Evolutionary conservation across 163 green algal species (phyloP), one percentile per base, ranked within the genome.

Genomic region (Picocystis sp.): DNA sequence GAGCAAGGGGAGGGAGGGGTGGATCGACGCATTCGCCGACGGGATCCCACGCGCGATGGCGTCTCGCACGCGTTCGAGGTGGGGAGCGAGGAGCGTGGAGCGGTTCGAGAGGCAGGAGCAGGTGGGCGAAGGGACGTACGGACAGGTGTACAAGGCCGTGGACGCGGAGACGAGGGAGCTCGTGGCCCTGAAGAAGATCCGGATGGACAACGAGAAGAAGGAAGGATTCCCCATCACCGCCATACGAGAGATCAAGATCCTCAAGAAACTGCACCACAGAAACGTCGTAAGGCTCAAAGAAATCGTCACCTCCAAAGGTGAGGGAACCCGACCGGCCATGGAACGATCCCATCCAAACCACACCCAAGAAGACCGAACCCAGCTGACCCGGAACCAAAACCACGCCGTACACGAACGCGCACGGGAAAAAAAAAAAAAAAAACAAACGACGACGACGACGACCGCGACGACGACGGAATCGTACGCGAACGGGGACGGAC

Each of bases 161-260:
- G 73, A 80, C 53, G 50, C 45, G 25, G 45, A 42, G 1, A 69
- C 56, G 0, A 29, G 50, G 1, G 64, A 80, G 22, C 55, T 74
- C 50, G 84, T 94, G n/a, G 90, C 90, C 0, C 55, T 95, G 19
- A 99, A 99, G 70, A 94, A 94, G 63, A 92, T 99, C 29, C 79
- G 86, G 17, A 95, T 97, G 87, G 90, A 99, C 65, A 97, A 86
- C 52, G 86, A 97, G 63, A 96, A 95, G 66, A 90, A 93, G 55
- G 68, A 84, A 73, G 82, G 86, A 23, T 97, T 99, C 54, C 91
- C 91, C 11, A 95, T 98, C 69, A 99, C 91, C 6, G 91, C 91
- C 6, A 92, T 99, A 22, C 77, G 91, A 0, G 91, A 99, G 62
- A 98, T 99, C 64, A 94, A 94, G 58, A 91, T 99, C 43, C 72